Conservation (phyloP, 768 basidiomycete genomes). For the Pulveroboletus sp. region DNA sequence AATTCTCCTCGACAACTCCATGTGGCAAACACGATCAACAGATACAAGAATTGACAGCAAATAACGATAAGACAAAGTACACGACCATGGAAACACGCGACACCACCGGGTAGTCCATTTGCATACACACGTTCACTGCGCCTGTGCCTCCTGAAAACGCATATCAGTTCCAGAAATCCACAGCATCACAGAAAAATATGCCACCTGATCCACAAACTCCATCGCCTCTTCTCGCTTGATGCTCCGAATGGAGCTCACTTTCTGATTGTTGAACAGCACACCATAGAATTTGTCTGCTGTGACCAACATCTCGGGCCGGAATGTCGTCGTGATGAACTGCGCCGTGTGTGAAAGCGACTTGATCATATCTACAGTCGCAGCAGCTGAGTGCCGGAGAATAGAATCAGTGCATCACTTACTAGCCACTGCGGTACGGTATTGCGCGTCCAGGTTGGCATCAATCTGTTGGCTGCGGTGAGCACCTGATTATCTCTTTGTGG, state of each 20-base stretch:
- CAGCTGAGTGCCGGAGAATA: constrained; percentile 36
- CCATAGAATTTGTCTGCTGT: constrained; percentile 97
- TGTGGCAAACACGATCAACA: too few species aligned
- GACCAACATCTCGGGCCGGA: constrained; percentile 95
- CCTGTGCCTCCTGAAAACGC: constrained; percentile 43
- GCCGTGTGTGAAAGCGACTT: constrained; percentile 82
- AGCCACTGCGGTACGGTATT: constrained; percentile 96
- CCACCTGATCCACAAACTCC: constrained; percentile 89
- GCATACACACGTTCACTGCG: constrained; percentile 36
- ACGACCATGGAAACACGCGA: too few species aligned
- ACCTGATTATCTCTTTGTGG: background rate
- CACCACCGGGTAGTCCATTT: too few species aligned
- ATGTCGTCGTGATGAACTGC: constrained; percentile 98
- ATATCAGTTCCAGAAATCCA: background rate
- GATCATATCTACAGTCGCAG: constrained; percentile 61
- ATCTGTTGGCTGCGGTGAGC: constrained; percentile 48
- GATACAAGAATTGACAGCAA: constrained; percentile 13
- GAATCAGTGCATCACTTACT: constrained; percentile 45
- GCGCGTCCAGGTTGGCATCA: constrained; percentile 96
- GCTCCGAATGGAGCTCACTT: constrained; percentile 83
- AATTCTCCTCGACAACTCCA: too few species aligned
- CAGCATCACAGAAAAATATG: constrained; percentile 13
- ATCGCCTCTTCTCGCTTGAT: constrained; percentile 90
- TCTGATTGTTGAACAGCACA: constrained; percentile 93
- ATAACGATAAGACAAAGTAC: constrained; percentile 17